phyloP scores from a whole-genome alignment of 768 basidiomycete species.

The Sistotremastrum niveocremeum region DNA sequence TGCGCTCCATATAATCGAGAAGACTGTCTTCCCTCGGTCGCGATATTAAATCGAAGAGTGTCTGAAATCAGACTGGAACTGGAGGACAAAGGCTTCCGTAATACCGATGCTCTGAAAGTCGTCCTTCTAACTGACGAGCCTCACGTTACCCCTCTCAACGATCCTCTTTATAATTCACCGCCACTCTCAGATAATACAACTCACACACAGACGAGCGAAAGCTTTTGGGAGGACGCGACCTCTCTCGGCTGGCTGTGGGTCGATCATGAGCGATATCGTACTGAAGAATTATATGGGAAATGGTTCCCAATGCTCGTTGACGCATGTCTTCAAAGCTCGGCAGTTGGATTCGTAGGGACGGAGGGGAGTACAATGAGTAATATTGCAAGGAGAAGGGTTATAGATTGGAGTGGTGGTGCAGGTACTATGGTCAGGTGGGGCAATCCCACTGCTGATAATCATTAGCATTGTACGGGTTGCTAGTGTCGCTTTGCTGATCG shows the following conservation, averaged over 20 bases:
- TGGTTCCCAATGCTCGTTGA: conserved; percentile 17
- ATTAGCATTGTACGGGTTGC: no score
- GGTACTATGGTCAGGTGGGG: neutral
- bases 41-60: conserved; percentile 38
- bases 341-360: conserved; percentile 15
- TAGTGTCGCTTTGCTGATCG: no score
- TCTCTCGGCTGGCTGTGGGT: conserved; percentile 12
- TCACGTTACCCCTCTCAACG: no score
- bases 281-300: conserved; percentile 30
- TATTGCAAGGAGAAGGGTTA: conserved; percentile 11
- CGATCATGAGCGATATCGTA: conserved; percentile 18
- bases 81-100: conserved; percentile 22
- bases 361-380: conserved; percentile 14
- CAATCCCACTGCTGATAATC: neutral
- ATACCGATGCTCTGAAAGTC: conserved; percentile 32
- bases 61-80: conserved; percentile 33
- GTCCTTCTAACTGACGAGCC: conserved; percentile 53
- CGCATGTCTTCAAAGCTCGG: conserved; percentile 12
- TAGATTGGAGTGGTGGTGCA: conserved; percentile 9
- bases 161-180: no score
- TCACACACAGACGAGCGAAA: neutral
- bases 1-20: conserved; percentile 28
- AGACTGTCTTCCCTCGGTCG: conserved; percentile 40
- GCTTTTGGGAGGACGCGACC: conserved; percentile 19
- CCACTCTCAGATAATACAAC: no score